Evolutionary conservation across 768 basidiomycete genomes (phyloP).

Genomic region (Neoboletus brunneissimus): DNA sequence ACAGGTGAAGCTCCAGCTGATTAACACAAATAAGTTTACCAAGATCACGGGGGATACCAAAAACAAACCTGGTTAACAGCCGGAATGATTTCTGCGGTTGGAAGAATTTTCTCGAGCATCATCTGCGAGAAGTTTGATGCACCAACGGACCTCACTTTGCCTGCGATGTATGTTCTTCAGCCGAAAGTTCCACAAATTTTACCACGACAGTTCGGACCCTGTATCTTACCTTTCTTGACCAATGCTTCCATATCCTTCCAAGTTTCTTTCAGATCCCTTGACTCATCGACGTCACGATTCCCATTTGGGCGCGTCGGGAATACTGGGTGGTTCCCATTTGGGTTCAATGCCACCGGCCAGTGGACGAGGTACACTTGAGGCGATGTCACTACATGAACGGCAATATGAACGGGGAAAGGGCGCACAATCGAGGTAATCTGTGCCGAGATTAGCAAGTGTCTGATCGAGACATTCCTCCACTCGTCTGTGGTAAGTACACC

Average conservation of each 20-base stretch:
- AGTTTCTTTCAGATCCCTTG: slow-evolving; percentile 67
- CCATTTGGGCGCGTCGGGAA: slow-evolving; percentile 62
- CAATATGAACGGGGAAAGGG: slow-evolving; percentile 5
- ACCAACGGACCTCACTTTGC: slow-evolving; percentile 66
- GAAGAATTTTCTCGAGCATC: slow-evolving; percentile 67
- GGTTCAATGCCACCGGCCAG: slow-evolving; percentile 78
- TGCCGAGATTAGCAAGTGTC: slow-evolving; percentile 74
- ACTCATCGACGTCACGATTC: slow-evolving; percentile 61
- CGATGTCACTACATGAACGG: background rate
- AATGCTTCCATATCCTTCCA: slow-evolving; percentile 84
- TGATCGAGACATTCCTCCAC: slow-evolving; percentile 75
- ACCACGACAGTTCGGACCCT: background rate
- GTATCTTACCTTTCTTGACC: slow-evolving; percentile 51
- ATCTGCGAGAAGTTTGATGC: slow-evolving; percentile 73
- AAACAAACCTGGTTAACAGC: slow-evolving; percentile 65
- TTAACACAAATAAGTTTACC: background rate
- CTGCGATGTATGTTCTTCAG: slow-evolving; percentile 32
- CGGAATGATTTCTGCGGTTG: slow-evolving; percentile 63
- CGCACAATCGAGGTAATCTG: slow-evolving; percentile 79
- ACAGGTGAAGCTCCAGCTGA: slow-evolving; percentile 71
- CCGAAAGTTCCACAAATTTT: slow-evolving; percentile 1
- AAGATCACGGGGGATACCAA: background rate
- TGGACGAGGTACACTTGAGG: slow-evolving; percentile 61
- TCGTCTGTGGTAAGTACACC: slow-evolving; percentile 64
- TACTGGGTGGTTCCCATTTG: slow-evolving; percentile 58